Percentiles rank a stretch among this genome's conserved stretches.
These are phyloP conservation scores for Spencermartinsiella ligniputridi DNA, from an alignment of 1,139 yeast species.

Conservation along the genomic window DNA sequence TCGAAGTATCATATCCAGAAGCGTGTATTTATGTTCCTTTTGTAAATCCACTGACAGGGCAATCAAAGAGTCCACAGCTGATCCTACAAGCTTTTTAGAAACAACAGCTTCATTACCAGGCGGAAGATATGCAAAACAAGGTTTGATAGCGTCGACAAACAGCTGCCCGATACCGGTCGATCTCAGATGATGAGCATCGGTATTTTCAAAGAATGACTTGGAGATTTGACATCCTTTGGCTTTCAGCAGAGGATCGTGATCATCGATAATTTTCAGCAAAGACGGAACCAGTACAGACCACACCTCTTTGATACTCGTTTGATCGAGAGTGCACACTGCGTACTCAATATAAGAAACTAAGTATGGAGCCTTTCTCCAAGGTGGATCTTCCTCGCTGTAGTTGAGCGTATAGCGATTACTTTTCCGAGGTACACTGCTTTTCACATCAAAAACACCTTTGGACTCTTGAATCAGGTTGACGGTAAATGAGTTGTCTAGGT, in stretches of 20 bases:
- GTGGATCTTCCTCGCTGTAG: constrained; percentile 1
- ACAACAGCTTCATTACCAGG: constrained; percentile 16
- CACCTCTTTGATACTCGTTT: constrained; percentile 24
- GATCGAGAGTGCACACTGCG: background rate
- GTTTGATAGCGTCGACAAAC: constrained; percentile 38
- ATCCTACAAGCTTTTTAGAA: constrained; percentile 11
- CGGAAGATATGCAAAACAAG: constrained; percentile 24
- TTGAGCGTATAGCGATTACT: background rate
- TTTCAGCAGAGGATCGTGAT: constrained; percentile 44
- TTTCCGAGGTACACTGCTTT: background rate
- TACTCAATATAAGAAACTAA: background rate
- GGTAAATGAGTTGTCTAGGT: background rate
- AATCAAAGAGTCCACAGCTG: constrained; percentile 17
- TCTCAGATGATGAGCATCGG: constrained; percentile 27
- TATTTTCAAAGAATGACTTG: constrained; percentile 24
- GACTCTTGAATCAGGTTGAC: background rate
- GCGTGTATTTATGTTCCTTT: constrained; percentile 16
- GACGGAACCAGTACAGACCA: constrained; percentile 51
- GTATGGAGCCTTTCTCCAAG: background rate
- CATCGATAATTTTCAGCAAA: constrained; percentile 47
- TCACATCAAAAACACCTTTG: background rate
- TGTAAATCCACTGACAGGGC: constrained; percentile 12
- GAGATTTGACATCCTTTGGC: constrained; percentile 42
- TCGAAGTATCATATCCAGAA: constrained; percentile 25
- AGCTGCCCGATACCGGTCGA: constrained; percentile 43